Base-by-base conservation (phyloP, 1,139 yeast species). In the Yamadazyma taylorii region DNA sequence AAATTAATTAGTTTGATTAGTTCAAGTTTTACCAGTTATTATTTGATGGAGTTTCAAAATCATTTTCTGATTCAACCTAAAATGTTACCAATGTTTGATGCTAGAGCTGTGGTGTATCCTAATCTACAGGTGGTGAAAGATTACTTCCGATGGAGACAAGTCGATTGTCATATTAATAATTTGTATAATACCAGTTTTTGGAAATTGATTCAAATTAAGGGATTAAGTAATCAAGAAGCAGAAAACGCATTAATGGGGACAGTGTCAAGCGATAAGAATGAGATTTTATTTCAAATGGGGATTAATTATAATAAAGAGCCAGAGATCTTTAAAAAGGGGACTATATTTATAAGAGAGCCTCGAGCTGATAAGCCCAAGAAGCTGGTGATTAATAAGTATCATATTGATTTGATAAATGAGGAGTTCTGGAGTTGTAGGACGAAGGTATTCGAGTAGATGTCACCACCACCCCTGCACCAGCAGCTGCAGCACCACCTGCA, bases 151-250 rank as follows among this genome's bases (percentile, higher is more conserved):
- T 94, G 99, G 99, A 72, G 99, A 50, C 97, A 88, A 56, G 98
- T 85, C 1, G 99, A 92, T 56, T 92, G 98, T 40, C 98, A 92
- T 61, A 92, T 92, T 39, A 92, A 92, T 57, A 92, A 92, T 56
- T 63, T 94, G 44, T 94, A 90, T 67, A 92, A 92, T 55, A 94
- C 99, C 0, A 69, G 89, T 0, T 94, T 92, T 56, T 92, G 99
- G 99, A 72, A 80, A 6, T 69, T 94, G 51, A 94, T 92, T 0
- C 58, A 68, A 22, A 69, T 74, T 43, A 30, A 28, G 42, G 92
- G 95, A n/a, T 42, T 84, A 59, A 74, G 84, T 0, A 81, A 95
- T 0, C 76, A 78, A 42, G 90, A 86, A 29, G 92, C 97, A 0
- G 96, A 92, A 51, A 72, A 79, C 37, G 66, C 63, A 47, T 68